Evolutionary conservation across 148 eudicot species (phyloP), one percentile per base, ranked within the genome.

Genomic region (Rhododendron kiyosumense): DNA sequence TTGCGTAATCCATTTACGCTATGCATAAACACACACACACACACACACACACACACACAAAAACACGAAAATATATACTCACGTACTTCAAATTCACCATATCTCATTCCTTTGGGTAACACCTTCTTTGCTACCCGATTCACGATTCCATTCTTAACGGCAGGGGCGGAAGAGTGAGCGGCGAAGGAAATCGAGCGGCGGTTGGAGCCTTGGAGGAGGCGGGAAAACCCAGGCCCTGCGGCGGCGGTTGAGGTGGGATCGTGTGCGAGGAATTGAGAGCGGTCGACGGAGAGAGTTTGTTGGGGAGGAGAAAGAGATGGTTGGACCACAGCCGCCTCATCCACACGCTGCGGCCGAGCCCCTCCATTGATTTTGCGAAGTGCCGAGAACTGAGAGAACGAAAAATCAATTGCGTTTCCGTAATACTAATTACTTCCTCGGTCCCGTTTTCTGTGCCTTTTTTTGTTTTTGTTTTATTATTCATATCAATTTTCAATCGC

Each of bases 71-170:
- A 48, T 17, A 63, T 5, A 78, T 78, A 41, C 45, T 76, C 1
- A 85, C 93, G 77, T 89, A 96, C 99, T 88, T 96, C 90, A 65
- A 96, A 91, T 83, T 96, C 94, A 48, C 86, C n/a, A 75, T 93
- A 96, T 87, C 90, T 88, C 99, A 96, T 89, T 45, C 94, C 96
- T 83, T 95, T 96, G 57, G 95, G 85, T 36, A 91, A 32, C 54
- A 90, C 91, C 89, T 89, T 94, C 89, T 86, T 92, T 20, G 91
- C 87, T 11, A 81, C 88, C 32, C 65, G 83, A 67, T 71, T 74
- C 54, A 74, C 73, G 79, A 82, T 57, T 79, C 78, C 81, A 34
- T 14, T 76, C 75, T 38, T 84, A 41, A 11, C 30, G 30, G 45
- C 10, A 24, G 18, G 12, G 28, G 22, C 4, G 79, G 59, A 34